Evolutionary conservation across 805 yeast genomes (phyloP), one percentile per base, ranked within the genome.

Genomic region (Blastobotrys attinorum): DNA sequence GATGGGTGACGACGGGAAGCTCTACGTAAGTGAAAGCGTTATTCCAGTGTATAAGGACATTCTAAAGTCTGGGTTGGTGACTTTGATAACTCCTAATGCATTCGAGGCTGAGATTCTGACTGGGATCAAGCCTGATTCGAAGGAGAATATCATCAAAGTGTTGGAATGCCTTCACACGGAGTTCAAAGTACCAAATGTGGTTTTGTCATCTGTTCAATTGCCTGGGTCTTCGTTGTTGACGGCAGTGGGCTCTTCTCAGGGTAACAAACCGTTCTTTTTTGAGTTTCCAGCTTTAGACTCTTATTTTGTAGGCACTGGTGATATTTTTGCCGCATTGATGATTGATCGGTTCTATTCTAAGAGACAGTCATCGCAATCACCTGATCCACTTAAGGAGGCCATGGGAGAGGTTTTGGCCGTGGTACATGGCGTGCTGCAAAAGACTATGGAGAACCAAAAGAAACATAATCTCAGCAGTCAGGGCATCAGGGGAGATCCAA

Each of bases 271-370:
- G 21, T 48, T 63, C 42, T 65, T 59, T 39, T 78, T 75, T 54
- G 70, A 71, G 50, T 71, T 83, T 11, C 82, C 84, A 2, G 67
- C 71, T 29, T 74, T 86, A 34, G 77, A 81, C 43, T 80, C 90
- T 3, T 87, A 90, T 60, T 90, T 89, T 64, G 86, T 96, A 0
- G 97, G 97, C 1, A 95, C 92, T 0, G 97, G 97, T 4, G 97
- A 89, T 56, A 63, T 89, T 34, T 89, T 90, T 54, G 81, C 95
- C 0, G 90, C 95, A 0, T 61, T 89, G 32, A 60, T 88, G 25
- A 53, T 85, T 4, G 94, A 83, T 60, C 73, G 84, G 51, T 65
- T 46, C 46, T 46, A 47, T 25, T 10, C 40, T 34, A 43, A 25
- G 10, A 39, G 20, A 22, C 44, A 22, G 27, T 16, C 17, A 7